Conservation (phyloP, 768 basidiomycete genomes). For the Termitomyces sp. region DNA sequence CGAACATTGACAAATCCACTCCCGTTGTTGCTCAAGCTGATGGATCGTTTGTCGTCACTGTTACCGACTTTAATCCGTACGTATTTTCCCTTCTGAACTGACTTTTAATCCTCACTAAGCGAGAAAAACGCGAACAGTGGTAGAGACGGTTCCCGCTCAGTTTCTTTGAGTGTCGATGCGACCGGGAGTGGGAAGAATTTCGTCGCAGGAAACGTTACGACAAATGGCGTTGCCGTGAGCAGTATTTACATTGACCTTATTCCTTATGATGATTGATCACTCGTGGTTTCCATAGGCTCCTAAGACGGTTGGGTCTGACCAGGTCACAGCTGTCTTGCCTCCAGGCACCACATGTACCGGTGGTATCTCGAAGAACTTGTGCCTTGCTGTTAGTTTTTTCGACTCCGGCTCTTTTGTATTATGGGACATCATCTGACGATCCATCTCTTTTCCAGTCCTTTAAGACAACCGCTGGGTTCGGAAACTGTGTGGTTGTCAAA, state of each 20-base stretch:
- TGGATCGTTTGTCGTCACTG: constrained; percentile 37
- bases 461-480: constrained; percentile 46
- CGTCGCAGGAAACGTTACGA: constrained; percentile 32
- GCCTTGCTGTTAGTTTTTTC: constrained; percentile 41
- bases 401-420: neutral
- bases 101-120: neutral
- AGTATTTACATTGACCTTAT: neutral
- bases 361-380: constrained; percentile 39
- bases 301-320: constrained; percentile 29
- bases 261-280: neutral
- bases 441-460: constrained; percentile 30
- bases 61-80: constrained; percentile 46
- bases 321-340: constrained; percentile 42
- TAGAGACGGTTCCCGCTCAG: constrained; percentile 43
- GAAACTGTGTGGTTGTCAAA: constrained; percentile 51
- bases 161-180: constrained; percentile 43
- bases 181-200: constrained; percentile 39
- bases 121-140: constrained; percentile 24
- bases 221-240: constrained; percentile 48
- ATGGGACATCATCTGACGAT: neutral
- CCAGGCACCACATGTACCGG: constrained; percentile 49
- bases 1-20: constrained; percentile 34
- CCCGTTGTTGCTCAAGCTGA: constrained; percentile 34
- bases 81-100: neutral
- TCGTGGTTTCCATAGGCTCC: constrained; percentile 30